Conservation (phyloP, 371 early-diverging fungal genomes). For the Mucor velutinosus region DNA sequence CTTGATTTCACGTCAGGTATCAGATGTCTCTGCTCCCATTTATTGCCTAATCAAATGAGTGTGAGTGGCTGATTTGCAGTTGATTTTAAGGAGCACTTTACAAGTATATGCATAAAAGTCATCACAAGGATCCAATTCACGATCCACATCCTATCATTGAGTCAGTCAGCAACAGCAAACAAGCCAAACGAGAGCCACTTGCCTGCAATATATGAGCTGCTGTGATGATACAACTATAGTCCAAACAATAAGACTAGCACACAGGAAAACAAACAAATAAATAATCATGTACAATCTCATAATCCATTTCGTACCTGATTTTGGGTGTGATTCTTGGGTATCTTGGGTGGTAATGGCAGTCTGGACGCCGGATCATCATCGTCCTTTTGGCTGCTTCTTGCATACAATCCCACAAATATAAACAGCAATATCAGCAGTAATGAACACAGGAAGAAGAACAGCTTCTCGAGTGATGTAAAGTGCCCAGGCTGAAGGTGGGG, state of each 20-base stretch:
- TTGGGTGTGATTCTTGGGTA: slow-evolving; percentile 22
- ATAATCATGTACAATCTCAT: neutral
- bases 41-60: slow-evolving; percentile 19
- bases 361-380: slow-evolving; percentile 20
- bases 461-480: slow-evolving; percentile 50
- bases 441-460: slow-evolving; percentile 47
- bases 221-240: slow-evolving; percentile 52
- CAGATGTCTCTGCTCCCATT: slow-evolving; percentile 35
- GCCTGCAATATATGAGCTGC: slow-evolving; percentile 48
- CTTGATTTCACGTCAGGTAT: slow-evolving; percentile 32
- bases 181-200: neutral
- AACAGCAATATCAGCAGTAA: slow-evolving; percentile 42
- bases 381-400: slow-evolving; percentile 34
- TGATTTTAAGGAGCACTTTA: slow-evolving; percentile 4
- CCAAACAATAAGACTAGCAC: slow-evolving; percentile 35
- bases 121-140: slow-evolving; percentile 51
- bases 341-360: slow-evolving; percentile 15
- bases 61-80: too few relatives aligned
- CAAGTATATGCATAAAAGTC: slow-evolving; percentile 49
- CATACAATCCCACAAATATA: slow-evolving; percentile 49
- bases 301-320: slow-evolving; percentile 6
- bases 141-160: slow-evolving; percentile 39
- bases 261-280: neutral
- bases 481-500: slow-evolving; percentile 46
- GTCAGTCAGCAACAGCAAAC: neutral